phyloP scores from a whole-genome alignment of 306 rosid genomes.

The Casuarina equisetifolia region DNA sequence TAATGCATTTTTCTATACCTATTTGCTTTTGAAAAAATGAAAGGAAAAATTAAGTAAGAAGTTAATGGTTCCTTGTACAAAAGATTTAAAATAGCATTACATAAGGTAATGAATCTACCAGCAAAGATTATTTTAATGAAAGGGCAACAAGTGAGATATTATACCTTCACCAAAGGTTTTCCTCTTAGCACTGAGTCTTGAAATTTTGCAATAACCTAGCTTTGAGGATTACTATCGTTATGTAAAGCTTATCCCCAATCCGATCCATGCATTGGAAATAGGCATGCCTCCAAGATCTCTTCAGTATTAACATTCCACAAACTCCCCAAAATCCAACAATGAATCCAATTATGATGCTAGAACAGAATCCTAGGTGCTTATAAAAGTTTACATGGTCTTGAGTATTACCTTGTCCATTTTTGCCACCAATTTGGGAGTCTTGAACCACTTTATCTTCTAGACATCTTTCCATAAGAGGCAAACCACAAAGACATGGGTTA shows the following conservation, averaged over 20 bases:
- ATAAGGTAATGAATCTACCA: background rate
- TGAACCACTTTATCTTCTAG: background rate
- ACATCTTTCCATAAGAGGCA: constrained; percentile 20
- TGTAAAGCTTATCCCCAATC: background rate
- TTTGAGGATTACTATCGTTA: background rate
- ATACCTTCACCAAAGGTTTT: background rate
- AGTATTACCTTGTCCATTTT: background rate
- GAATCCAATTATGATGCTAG: constrained; percentile 34
- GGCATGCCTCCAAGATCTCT: constrained; percentile 24
- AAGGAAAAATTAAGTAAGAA: too few relatives aligned
- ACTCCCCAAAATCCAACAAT: constrained; percentile 34
- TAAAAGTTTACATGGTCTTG: background rate
- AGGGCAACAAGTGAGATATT: background rate
- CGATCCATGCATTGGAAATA: background rate
- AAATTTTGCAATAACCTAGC: background rate
- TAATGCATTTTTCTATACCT: too few relatives aligned
- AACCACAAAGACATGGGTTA: constrained; percentile 32
- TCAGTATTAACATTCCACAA: constrained; percentile 12
- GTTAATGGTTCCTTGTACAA: too few relatives aligned
- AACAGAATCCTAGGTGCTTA: constrained; percentile 1
- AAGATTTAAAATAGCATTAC: too few relatives aligned
- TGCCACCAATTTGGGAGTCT: background rate
- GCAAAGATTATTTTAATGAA: background rate
- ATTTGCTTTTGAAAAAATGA: too few relatives aligned
- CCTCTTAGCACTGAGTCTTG: background rate